Percentiles rank a stretch among this genome's conserved stretches.
Evolutionary conservation across 108 stramenopile species (phyloP).

Genomic region (Pseudonitzschia multiseries): DNA sequence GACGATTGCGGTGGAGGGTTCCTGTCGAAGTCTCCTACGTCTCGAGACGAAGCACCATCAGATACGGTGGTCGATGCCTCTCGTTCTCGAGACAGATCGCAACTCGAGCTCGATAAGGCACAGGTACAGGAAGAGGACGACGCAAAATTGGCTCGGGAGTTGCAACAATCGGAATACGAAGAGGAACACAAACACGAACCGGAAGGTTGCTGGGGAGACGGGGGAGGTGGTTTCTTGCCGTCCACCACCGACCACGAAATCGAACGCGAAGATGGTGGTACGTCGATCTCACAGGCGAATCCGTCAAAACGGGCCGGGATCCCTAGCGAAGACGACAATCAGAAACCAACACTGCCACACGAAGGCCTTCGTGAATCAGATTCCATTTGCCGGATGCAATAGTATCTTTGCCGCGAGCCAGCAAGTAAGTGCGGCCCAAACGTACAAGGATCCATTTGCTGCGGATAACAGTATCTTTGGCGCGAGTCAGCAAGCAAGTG

Average conservation of each 20-base stretch:
- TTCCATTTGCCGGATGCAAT: no score
- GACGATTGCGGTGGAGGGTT: no score
- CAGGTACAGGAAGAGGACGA: neutral
- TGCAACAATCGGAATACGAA: slow-evolving; percentile 16
- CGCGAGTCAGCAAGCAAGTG: neutral
- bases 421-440: no score
- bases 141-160: neutral
- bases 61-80: no score
- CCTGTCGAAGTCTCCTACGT: neutral
- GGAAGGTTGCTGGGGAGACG: neutral
- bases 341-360: neutral
- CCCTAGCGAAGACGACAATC: neutral
- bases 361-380: no score
- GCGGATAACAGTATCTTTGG: neutral
- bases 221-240: neutral
- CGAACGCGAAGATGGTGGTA: no score
- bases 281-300: no score
- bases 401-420: no score
- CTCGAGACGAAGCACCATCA: neutral
- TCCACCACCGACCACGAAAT: neutral
- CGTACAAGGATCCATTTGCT: neutral
- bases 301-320: neutral
- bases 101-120: no score
- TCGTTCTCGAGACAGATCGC: no score
- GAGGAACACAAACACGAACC: neutral